A percentile compares a stretch with the other conserved stretches of the same genome.
phyloP scores from a whole-genome alignment of 257 asterid species.

The Paulownia fortunei region DNA sequence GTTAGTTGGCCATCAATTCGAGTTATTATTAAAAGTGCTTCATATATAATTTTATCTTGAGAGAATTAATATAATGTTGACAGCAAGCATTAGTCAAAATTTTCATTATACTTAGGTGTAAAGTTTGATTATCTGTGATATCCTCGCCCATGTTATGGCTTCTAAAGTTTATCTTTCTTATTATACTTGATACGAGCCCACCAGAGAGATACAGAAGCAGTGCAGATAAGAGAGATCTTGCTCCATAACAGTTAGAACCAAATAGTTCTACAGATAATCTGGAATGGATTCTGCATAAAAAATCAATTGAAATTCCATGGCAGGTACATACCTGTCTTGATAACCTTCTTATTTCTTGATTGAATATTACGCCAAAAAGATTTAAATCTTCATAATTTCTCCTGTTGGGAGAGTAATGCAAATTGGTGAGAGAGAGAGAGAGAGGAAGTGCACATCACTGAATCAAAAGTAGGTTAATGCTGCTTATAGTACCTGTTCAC shows the following conservation, averaged over 20 bases:
- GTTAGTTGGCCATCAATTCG: background rate
- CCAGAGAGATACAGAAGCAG: background rate
- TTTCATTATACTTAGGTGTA: background rate
- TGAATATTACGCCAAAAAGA: conserved; percentile 75
- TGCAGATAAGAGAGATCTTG: background rate
- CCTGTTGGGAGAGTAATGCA: conserved; percentile 47
- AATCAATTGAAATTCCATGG: conserved; percentile 2
- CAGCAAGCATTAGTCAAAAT: background rate
- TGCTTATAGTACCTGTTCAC: conserved; percentile 69
- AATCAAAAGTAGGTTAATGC: conserved; percentile 21
- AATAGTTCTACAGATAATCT: background rate
- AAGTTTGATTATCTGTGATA: background rate
- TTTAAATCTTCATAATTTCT: conserved; percentile 82
- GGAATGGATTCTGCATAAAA: background rate
- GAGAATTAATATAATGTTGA: background rate
- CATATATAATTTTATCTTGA: background rate
- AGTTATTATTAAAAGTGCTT: background rate
- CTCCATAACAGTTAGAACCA: conserved; percentile 1
- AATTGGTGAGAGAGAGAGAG: conserved; percentile 20
- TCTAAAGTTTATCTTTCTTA: background rate
- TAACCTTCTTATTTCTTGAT: conserved; percentile 90
- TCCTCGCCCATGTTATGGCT: background rate
- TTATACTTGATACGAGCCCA: background rate
- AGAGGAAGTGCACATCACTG: background rate
- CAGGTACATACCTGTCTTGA: conserved; percentile 73